Evolutionary conservation across 164 flowering plant genomes (phyloP), one percentile per base, ranked within the genome.

Genomic region (Magnolia changhungtana): DNA sequence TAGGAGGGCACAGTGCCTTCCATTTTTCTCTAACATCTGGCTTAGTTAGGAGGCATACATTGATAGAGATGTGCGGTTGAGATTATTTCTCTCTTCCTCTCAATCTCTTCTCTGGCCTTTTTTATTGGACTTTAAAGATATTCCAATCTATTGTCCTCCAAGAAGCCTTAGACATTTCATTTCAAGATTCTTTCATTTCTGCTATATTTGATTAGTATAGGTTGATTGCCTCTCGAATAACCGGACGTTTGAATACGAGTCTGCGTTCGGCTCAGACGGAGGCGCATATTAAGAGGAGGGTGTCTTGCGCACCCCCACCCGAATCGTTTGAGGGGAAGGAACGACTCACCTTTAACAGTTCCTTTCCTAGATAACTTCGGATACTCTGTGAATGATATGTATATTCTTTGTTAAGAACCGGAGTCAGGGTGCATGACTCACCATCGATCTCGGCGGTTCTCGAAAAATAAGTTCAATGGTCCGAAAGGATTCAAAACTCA

Each of bases 291-390:
- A 67, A 67, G 70, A 67, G 45, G 45, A 7, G 6, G 45, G 45
- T 37, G 45, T 37, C 45, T 4, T 37, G 45, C 45, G 45, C 45
- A 64, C 7, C 67, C 23, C 9, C 27, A 11, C 67, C 67, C 9
- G 67, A 67, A 67, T 67, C 49, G 16, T 67, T 67, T 67, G 70
- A 67, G 70, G 49, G 70, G 5, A 29, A 67, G 70, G 70, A 67
- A 67, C 18, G 16, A 67, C 49, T 67, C 18, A 67, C 49, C 24
- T 67, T 18, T 4, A 67, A 29, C 37, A 24, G 70, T 67, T 29
- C 70, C 70, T 67, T 67, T 67, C 70, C 70, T 67, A 67, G 70
- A 67, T 67, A 10, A 4, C 37, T 67, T 67, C 70, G 49, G 70
- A 67, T 67, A 67, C 11, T 37, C 45, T 3, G 45, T 37, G 45